Conservation (phyloP, 768 basidiomycete species). For the Termitomyces sp. region DNA sequence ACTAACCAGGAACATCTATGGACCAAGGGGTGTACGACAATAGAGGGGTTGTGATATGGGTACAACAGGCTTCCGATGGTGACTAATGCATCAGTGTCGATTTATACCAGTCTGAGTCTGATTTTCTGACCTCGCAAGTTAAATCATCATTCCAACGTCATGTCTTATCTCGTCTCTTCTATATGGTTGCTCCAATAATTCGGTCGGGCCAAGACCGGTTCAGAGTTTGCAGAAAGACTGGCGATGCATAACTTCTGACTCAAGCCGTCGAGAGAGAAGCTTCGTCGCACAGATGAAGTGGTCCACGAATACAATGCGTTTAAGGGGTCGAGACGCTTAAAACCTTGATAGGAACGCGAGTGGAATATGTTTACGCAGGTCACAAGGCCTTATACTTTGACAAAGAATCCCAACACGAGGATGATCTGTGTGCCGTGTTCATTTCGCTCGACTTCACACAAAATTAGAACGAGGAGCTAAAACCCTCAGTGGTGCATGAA, state of each 20-base stretch:
- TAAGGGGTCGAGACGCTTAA: not conserved
- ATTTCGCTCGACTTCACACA: not conserved
- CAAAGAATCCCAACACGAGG: conserved; percentile 4
- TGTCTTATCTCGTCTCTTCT: not conserved
- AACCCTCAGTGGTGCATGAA: not conserved
- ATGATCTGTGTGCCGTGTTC: not conserved
- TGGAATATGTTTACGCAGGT: not conserved
- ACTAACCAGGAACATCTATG: not conserved
- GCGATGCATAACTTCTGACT: not conserved
- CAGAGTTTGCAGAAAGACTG: not conserved
- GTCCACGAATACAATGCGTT: not conserved
- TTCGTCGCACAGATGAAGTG: not conserved
- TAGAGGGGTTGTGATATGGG: not conserved
- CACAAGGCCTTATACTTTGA: not conserved
- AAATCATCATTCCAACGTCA: not conserved
- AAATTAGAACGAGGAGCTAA: not conserved
- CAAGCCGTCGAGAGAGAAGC: not conserved
- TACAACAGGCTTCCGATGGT: not conserved
- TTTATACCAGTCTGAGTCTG: not conserved
- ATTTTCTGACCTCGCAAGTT: not conserved
- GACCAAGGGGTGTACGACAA: not conserved
- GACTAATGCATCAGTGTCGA: not conserved
- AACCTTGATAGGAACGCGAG: conserved; percentile 2
- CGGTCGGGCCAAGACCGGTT: not conserved
- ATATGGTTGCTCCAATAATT: not conserved